Conservation (phyloP, 257 asterid species). For the Capsicum chinense region DNA sequence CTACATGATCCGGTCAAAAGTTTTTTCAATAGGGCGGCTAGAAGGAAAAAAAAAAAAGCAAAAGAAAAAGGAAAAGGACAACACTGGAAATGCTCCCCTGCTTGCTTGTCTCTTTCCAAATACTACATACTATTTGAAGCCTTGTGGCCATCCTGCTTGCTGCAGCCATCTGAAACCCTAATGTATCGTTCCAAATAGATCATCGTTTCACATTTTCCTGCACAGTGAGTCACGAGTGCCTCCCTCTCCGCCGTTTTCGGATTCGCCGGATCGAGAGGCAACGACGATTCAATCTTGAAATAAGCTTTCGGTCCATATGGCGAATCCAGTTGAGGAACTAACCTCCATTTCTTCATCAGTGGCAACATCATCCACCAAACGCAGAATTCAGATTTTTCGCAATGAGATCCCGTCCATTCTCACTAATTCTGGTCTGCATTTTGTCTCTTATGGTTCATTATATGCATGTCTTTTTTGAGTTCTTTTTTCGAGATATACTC, state of each 20-base stretch:
- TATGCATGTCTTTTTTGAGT: neutral
- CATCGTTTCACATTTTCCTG: neutral
- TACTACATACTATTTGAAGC: neutral
- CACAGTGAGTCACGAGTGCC: neutral
- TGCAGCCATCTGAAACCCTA: constrained; percentile 36
- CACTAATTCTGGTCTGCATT: constrained; percentile 50
- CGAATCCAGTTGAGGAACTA: constrained; percentile 61
- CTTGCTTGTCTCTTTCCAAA: neutral
- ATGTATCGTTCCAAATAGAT: neutral
- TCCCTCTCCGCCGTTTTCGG: neutral
- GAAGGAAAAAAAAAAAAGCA: no score
- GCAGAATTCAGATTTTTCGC: constrained; percentile 78
- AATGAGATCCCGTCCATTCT: constrained; percentile 69
- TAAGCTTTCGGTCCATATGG: constrained; percentile 21
- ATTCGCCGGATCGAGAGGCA: neutral
- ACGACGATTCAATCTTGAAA: neutral
- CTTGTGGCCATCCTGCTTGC: neutral
- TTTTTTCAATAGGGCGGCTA: neutral
- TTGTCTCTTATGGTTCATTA: neutral
- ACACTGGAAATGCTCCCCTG: neutral
- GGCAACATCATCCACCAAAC: constrained; percentile 67
- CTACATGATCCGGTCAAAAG: neutral
- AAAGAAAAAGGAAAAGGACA: neutral
- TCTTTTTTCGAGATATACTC: neutral
- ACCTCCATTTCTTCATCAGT: constrained; percentile 55